Conservation (phyloP, 1,139 yeast species). For the Candida tropicalis region DNA sequence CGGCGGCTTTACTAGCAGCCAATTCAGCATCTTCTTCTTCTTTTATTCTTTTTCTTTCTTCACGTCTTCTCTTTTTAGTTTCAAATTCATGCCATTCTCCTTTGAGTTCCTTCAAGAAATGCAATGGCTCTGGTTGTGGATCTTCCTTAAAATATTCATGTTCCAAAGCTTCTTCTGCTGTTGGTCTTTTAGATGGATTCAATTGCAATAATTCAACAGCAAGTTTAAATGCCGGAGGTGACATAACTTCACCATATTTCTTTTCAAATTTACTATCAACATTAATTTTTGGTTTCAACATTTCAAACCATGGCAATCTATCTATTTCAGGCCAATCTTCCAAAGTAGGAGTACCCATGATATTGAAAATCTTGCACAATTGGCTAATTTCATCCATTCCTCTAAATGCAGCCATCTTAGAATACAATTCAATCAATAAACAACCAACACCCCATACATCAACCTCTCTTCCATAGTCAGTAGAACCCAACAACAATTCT, state of each 20-base stretch:
- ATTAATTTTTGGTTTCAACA: constrained; percentile 65
- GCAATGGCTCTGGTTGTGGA: constrained; percentile 63
- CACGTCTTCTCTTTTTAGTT: constrained; percentile 80
- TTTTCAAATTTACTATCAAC: constrained; percentile 50
- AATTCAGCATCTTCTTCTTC: constrained; percentile 28
- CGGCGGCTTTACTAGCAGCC: constrained; percentile 13
- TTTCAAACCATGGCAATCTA: constrained; percentile 88
- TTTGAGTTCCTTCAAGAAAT: constrained; percentile 54
- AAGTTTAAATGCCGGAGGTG: constrained; percentile 61
- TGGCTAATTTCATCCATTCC: constrained; percentile 91
- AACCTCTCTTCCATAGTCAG: constrained; percentile 86
- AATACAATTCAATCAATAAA: constrained; percentile 77
- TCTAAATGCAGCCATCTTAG: constrained; percentile 75
- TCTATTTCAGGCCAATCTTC: constrained; percentile 80
- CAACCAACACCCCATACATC: constrained; percentile 99
- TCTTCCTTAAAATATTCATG: constrained; percentile 75
- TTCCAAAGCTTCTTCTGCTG: constrained; percentile 85
- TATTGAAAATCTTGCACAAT: constrained; percentile 68
- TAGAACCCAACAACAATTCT: constrained; percentile 84
- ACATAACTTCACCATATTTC: constrained; percentile 48
- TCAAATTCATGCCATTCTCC: constrained; percentile 99
- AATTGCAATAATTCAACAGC: constrained; percentile 64
- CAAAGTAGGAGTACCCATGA: constrained; percentile 84
- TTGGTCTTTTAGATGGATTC: constrained; percentile 72
- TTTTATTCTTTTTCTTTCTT: constrained; percentile 50